Conservation (phyloP, 768 basidiomycete genomes). For the Sutorius australiensis region DNA sequence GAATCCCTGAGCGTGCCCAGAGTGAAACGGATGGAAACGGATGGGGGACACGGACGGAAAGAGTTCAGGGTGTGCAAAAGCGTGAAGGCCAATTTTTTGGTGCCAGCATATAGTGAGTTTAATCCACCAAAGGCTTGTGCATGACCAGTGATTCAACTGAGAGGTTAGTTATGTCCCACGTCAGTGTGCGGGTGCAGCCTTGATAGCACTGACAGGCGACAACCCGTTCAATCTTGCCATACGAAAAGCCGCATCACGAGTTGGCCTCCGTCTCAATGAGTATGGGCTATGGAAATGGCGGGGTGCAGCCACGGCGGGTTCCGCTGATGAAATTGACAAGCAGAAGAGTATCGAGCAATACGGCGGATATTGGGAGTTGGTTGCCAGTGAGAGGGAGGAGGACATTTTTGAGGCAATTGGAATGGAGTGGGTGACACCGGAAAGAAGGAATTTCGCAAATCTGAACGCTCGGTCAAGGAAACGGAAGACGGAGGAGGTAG, state of each 20-base stretch:
- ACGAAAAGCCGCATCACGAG: slow-evolving; percentile 38
- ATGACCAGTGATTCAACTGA: background rate
- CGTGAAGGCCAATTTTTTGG: slow-evolving; percentile 38
- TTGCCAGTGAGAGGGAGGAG: slow-evolving; percentile 23
- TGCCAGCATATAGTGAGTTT: slow-evolving; percentile 32
- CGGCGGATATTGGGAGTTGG: slow-evolving; percentile 23
- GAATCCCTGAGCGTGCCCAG: slow-evolving; percentile 38
- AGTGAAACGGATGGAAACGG: slow-evolving; percentile 9
- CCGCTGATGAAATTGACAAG: background rate
- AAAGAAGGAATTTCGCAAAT: slow-evolving; percentile 24
- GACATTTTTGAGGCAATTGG: slow-evolving; percentile 23
- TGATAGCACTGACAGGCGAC: slow-evolving; percentile 57
- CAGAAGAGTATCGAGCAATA: slow-evolving; percentile 6
- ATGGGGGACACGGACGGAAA: slow-evolving; percentile 29
- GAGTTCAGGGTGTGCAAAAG: slow-evolving; percentile 23
- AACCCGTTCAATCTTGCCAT: slow-evolving; percentile 42
- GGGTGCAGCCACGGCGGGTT: background rate
- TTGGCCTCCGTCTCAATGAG: slow-evolving; percentile 53
- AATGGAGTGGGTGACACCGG: slow-evolving; percentile 27
- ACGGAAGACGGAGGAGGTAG: background rate
- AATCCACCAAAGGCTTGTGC: background rate
- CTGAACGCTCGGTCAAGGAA: slow-evolving; percentile 6
- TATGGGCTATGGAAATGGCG: slow-evolving; percentile 65
- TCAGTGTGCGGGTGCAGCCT: slow-evolving; percentile 43
- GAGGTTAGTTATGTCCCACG: slow-evolving; percentile 19